phyloP scores from a whole-genome alignment of 2,329 filamentous ascomycete species.

The Colletotrichum horii region DNA sequence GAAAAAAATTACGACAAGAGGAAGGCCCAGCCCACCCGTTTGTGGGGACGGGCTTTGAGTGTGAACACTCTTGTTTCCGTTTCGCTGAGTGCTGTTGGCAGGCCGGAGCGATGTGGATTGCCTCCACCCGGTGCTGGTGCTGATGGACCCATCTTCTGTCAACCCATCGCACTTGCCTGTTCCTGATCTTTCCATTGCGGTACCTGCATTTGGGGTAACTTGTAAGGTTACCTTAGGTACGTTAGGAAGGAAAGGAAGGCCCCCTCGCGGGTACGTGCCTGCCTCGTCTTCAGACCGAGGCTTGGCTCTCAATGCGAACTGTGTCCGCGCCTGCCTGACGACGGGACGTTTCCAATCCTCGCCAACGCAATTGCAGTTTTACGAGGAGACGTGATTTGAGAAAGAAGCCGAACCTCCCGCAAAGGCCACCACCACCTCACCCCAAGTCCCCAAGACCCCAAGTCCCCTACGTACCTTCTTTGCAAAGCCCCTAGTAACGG shows the following conservation, averaged over 20 bases:
- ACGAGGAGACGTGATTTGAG: neutral
- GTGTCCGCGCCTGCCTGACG: neutral
- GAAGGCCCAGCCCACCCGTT: neutral
- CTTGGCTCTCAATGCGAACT: slow-evolving; percentile 12
- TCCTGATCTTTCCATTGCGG: neutral
- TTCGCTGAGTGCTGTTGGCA: neutral
- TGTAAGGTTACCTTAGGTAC: neutral
- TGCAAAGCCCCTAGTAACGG: neutral
- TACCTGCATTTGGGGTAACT: neutral
- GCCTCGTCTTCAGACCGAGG: neutral
- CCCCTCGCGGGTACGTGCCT: neutral
- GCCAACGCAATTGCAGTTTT: neutral
- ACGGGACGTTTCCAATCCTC: neutral
- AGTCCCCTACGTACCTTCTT: neutral
- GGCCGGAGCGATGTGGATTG: neutral
- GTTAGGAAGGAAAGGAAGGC: neutral
- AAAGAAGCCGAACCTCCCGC: neutral
- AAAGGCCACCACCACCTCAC: neutral
- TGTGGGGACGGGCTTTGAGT: neutral
- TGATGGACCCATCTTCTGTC: slow-evolving; percentile 6
- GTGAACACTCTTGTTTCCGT: slow-evolving; percentile 7
- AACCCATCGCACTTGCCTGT: neutral
- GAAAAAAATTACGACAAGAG: neutral
- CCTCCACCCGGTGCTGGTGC: neutral
- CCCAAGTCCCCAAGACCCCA: neutral